These are phyloP conservation scores for Laburnicola sp. DNA, from an alignment of 2,329 filamentous ascomycete genomes.

Conservation along the genomic window DNA sequence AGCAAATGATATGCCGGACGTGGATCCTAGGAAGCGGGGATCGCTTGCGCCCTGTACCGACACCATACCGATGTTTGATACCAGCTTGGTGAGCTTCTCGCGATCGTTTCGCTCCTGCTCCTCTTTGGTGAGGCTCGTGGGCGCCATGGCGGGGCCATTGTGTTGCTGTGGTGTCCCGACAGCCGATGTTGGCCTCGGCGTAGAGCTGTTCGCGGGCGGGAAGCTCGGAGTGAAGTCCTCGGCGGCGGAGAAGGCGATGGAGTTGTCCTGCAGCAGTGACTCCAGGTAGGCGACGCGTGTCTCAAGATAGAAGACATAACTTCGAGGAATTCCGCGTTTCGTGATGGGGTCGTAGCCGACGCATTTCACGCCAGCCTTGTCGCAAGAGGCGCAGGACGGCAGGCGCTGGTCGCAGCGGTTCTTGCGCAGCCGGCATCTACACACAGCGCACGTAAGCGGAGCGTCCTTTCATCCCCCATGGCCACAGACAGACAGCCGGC, in stretches of 20 bases:
- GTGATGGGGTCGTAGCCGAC: conserved; percentile 96
- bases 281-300: conserved; percentile 84
- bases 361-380: conserved; percentile 88
- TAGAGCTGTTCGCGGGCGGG: conserved; percentile 39
- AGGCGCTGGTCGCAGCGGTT: conserved; percentile 93
- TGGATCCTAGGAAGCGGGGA: conserved; percentile 78
- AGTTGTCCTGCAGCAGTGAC: conserved; percentile 68
- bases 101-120: conserved; percentile 59
- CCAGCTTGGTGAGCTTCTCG: conserved; percentile 66
- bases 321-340: conserved; percentile 89
- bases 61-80: conserved; percentile 72
- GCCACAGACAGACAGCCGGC: neutral
- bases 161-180: conserved; percentile 21
- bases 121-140: conserved; percentile 23
- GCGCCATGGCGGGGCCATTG: conserved; percentile 25
- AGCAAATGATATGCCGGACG: conserved; percentile 91
- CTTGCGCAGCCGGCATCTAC: conserved; percentile 77
- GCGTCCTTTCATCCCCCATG: neutral
- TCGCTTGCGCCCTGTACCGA: conserved; percentile 78
- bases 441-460: conserved; percentile 5
- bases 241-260: conserved; percentile 72
- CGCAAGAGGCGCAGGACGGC: conserved; percentile 87
- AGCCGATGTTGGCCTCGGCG: conserved; percentile 24
- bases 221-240: conserved; percentile 60
- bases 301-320: conserved; percentile 95